Conservation (phyloP, 176 grass and related monocot species). For the Triticum turgidum region DNA sequence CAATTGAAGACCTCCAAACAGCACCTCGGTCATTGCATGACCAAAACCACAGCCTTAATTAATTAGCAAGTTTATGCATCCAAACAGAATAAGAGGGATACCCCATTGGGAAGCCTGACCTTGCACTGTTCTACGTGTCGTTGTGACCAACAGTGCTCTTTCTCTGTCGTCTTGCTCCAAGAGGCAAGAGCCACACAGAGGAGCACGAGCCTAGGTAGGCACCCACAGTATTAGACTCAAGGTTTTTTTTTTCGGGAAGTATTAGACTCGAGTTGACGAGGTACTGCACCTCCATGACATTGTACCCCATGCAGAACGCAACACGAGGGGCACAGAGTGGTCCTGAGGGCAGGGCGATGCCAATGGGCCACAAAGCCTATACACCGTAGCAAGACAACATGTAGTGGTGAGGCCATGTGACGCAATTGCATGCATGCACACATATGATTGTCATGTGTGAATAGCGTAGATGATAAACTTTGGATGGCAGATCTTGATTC, state of each 20-base stretch:
- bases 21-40: background rate
- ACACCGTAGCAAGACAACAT: background rate
- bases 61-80: background rate
- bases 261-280: background rate
- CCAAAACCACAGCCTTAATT: background rate
- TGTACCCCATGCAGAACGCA: background rate
- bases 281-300: background rate
- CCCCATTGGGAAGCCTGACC: background rate
- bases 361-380: background rate
- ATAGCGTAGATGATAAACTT: background rate
- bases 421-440: background rate
- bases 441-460: background rate
- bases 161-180: background rate
- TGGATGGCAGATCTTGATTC: background rate
- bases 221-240: background rate
- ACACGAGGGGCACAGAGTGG: background rate
- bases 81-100: slow-evolving; percentile 6
- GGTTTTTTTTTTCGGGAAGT: too few species aligned
- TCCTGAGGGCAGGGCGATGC: background rate
- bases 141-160: background rate
- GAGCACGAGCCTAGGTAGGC: background rate
- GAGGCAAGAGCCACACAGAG: background rate
- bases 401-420: slow-evolving; percentile 16
- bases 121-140: background rate
- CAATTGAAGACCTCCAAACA: background rate